Conservation (phyloP, 2,329 filamentous ascomycete species). For the Escovopsis sp. region DNA sequence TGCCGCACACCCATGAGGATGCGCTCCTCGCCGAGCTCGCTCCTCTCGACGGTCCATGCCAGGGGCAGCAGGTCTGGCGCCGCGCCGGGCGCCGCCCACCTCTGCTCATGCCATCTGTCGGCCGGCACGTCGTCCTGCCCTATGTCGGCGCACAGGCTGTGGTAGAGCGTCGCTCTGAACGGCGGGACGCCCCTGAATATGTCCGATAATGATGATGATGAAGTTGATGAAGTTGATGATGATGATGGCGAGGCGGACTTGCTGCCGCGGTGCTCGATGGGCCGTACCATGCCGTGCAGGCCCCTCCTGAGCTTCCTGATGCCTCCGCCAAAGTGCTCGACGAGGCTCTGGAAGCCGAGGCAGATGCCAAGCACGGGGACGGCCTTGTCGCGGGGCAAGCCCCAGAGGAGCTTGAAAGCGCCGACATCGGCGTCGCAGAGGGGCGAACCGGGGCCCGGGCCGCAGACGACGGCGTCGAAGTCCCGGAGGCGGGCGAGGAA, state of each 20-base stretch:
- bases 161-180: slow-evolving; percentile 64
- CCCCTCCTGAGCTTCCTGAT: slow-evolving; percentile 56
- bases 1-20: slow-evolving; percentile 71
- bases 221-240: not conserved
- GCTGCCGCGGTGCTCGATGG: slow-evolving; percentile 40
- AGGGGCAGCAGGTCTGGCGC: slow-evolving; percentile 37
- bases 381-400: slow-evolving; percentile 38
- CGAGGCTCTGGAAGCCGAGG: slow-evolving; percentile 75
- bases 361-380: slow-evolving; percentile 80
- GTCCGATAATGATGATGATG: slow-evolving; percentile 20
- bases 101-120: slow-evolving; percentile 20
- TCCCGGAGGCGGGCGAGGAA: slow-evolving; percentile 26
- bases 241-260: not conserved
- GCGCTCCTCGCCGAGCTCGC: slow-evolving; percentile 25
- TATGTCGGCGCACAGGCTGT: slow-evolving; percentile 44
- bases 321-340: slow-evolving; percentile 49
- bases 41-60: slow-evolving; percentile 42
- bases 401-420: slow-evolving; percentile 65
- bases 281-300: slow-evolving; percentile 66
- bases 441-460: slow-evolving; percentile 80
- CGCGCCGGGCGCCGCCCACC: slow-evolving; percentile 23
- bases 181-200: slow-evolving; percentile 49
- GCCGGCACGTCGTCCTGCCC: slow-evolving; percentile 29
- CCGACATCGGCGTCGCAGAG: slow-evolving; percentile 62
- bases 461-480: slow-evolving; percentile 78